Conservation (phyloP, 2,329 filamentous ascomycete genomes). For the Claviceps quebecensis region DNA sequence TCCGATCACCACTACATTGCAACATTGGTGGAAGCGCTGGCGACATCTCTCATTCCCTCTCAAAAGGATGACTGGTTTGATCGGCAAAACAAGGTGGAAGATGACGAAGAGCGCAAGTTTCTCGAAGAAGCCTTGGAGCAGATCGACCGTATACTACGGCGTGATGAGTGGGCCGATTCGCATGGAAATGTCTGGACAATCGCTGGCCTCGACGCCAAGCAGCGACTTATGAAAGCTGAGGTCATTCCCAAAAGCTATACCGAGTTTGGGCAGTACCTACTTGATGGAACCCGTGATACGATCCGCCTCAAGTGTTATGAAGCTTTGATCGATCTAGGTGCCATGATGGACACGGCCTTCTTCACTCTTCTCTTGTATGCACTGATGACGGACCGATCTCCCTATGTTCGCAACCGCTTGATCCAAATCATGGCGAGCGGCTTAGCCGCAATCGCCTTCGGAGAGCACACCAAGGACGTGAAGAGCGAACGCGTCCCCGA, state of each 20-base stretch:
- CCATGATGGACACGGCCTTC: slow-evolving; percentile 39
- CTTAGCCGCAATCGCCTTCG: slow-evolving; percentile 49
- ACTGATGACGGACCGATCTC: slow-evolving; percentile 48
- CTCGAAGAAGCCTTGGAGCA: slow-evolving; percentile 42
- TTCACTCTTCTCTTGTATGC: slow-evolving; percentile 42
- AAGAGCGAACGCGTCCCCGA: slow-evolving; percentile 24
- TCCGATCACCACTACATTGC: slow-evolving; percentile 86
- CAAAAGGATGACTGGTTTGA: slow-evolving; percentile 31
- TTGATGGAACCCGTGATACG: slow-evolving; percentile 47
- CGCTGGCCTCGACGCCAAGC: slow-evolving; percentile 47
- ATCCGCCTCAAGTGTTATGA: slow-evolving; percentile 55
- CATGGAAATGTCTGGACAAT: slow-evolving; percentile 55
- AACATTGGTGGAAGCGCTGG: slow-evolving; percentile 53
- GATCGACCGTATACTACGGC: slow-evolving; percentile 51
- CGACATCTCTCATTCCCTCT: slow-evolving; percentile 41
- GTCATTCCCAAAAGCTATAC: slow-evolving; percentile 40
- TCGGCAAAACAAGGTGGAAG: slow-evolving; percentile 29
- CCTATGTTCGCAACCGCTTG: slow-evolving; percentile 45
- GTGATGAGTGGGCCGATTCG: slow-evolving; percentile 55
- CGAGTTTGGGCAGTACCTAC: slow-evolving; percentile 49
- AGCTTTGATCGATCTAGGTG: slow-evolving; percentile 48
- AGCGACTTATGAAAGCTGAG: slow-evolving; percentile 48
- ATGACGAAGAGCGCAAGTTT: slow-evolving; percentile 33
- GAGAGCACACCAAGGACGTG: slow-evolving; percentile 37
- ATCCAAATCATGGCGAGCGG: slow-evolving; percentile 46